A percentile compares a stretch with the other conserved stretches of the same genome.
Conservation (phyloP, 129 eudicot species). For the Scalesia atractyloides region DNA sequence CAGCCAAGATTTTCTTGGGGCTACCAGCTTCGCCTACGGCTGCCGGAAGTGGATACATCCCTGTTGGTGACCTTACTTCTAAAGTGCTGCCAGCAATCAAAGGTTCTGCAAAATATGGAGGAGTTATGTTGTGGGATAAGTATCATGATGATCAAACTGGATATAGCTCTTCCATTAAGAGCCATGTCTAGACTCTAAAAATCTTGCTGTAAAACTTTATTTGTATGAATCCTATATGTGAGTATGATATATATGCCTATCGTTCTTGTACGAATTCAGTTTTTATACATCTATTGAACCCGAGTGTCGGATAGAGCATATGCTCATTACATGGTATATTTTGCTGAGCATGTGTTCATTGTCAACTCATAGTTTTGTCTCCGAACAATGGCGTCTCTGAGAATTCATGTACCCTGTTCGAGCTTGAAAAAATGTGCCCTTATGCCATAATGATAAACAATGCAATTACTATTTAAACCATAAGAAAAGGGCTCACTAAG, state of each 20-base stretch:
- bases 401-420: too few relatives aligned
- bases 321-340: too few relatives aligned
- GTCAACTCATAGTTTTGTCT: neutral
- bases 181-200: conserved; percentile 21
- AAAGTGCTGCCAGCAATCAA: conserved; percentile 35
- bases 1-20: conserved; percentile 38
- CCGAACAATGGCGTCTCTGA: too few relatives aligned
- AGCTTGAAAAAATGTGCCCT: too few relatives aligned
- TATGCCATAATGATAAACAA: too few relatives aligned
- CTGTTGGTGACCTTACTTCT: conserved; percentile 36
- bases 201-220: neutral
- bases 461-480: too few relatives aligned
- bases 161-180: conserved; percentile 39
- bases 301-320: too few relatives aligned
- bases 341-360: too few relatives aligned
- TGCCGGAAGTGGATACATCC: conserved; percentile 40
- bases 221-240: neutral
- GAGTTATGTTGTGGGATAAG: conserved; percentile 43
- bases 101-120: conserved; percentile 35
- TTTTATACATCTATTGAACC: neutral
- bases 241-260: neutral
- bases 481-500: too few relatives aligned
- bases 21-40: conserved; percentile 46
- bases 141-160: conserved; percentile 39
- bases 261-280: too few relatives aligned